Percentiles rank a stretch among this genome's conserved stretches.
These are phyloP conservation scores for Omphalotus guepiniiformis DNA, from an alignment of 768 basidiomycete species.

Conservation along the genomic window DNA sequence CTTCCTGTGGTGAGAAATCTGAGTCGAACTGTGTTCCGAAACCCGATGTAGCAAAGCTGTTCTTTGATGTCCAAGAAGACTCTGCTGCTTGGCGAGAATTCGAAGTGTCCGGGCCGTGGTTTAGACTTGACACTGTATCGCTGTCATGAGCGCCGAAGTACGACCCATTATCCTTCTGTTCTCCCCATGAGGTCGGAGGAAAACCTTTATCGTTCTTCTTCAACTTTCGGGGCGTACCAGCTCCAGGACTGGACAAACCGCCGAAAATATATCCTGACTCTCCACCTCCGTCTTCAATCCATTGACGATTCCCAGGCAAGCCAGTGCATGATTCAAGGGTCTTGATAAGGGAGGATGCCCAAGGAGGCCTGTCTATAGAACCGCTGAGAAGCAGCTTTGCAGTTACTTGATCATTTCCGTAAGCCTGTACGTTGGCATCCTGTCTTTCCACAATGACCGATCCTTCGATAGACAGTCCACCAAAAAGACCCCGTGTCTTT, in stretches of 20 bases:
- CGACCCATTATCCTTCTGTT: conserved; percentile 40
- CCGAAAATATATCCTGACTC: conserved; percentile 56
- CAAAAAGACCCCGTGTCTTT: conserved; percentile 91
- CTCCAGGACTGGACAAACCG: conserved; percentile 39
- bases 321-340: conserved; percentile 72
- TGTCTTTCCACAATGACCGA: conserved; percentile 91
- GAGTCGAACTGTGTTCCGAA: conserved; percentile 46
- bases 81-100: conserved; percentile 11
- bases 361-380: conserved; percentile 29
- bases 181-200: conserved; percentile 65
- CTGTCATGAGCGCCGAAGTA: conserved; percentile 38
- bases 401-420: conserved; percentile 61
- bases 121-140: background rate
- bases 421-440: conserved; percentile 87
- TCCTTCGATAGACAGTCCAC: conserved; percentile 85
- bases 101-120: conserved; percentile 1
- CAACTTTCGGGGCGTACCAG: conserved; percentile 28
- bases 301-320: conserved; percentile 59
- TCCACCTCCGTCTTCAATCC: conserved; percentile 52
- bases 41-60: conserved; percentile 13
- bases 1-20: conserved; percentile 32
- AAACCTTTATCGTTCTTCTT: conserved; percentile 53
- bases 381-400: conserved; percentile 54
- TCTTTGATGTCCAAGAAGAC: conserved; percentile 31
- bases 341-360: conserved; percentile 65